phyloP scores from a whole-genome alignment of 2,329 filamentous ascomycete genomes.

The Aschersonia sp. region DNA sequence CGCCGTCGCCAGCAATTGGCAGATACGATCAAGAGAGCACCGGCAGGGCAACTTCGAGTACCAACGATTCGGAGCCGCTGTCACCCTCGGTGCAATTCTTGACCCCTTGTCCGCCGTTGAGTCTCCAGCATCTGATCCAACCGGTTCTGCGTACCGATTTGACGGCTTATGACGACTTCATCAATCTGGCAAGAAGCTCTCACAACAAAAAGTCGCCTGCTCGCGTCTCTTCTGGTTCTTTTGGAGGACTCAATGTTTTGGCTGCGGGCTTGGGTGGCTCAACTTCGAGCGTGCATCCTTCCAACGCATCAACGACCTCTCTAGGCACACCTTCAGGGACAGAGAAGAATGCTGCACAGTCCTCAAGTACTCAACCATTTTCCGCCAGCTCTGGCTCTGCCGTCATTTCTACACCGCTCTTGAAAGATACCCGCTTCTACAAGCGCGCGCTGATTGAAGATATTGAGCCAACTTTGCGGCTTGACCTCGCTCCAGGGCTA shows the following conservation, averaged over 20 bases:
- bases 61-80: conserved; percentile 16
- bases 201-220: conserved; percentile 41
- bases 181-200: conserved; percentile 56
- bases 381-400: conserved; percentile 29
- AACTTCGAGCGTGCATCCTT: conserved; percentile 31
- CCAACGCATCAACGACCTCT: conserved; percentile 47
- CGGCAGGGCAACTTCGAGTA: conserved; percentile 13
- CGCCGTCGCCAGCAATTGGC: conserved; percentile 66
- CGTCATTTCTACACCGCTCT: conserved; percentile 32
- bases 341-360: conserved; percentile 39
- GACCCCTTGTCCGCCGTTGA: conserved; percentile 45
- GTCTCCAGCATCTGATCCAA: conserved; percentile 71
- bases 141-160: conserved; percentile 75
- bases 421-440: conserved; percentile 90
- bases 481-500: conserved; percentile 79
- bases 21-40: conserved; percentile 48
- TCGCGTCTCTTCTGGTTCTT: conserved; percentile 57
- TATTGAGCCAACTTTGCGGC: conserved; percentile 81
- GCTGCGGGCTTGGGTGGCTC: conserved; percentile 30
- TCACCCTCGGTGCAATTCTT: conserved; percentile 27
- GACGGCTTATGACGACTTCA: conserved; percentile 72
- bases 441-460: conserved; percentile 82
- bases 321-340: conserved; percentile 33
- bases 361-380: conserved; percentile 42
- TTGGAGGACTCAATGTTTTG: conserved; percentile 33